These are phyloP conservation scores for Patellifolia procumbens DNA, from an alignment of 179 eudicot species.

Conservation along the genomic window DNA sequence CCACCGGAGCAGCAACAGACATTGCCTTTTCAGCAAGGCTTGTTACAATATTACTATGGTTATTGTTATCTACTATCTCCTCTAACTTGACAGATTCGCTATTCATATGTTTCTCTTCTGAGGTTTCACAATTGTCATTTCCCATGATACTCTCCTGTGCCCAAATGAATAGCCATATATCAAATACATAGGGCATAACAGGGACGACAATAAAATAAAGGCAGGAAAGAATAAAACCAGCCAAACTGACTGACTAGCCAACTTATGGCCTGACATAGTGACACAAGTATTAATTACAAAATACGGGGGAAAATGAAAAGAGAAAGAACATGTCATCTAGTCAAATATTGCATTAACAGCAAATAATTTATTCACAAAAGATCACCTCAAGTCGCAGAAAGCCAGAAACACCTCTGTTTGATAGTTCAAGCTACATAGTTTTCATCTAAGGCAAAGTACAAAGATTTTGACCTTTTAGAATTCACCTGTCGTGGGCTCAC, in stretches of 20 bases:
- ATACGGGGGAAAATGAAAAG: not conserved
- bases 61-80: conserved; percentile 42
- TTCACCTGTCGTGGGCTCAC: not conserved
- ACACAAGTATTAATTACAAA: not conserved
- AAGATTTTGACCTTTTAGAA: not conserved
- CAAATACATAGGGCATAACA: not conserved
- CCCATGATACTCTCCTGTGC: conserved; percentile 34
- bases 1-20: conserved; percentile 96
- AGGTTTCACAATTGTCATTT: conserved; percentile 29
- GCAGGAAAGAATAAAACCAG: not conserved
- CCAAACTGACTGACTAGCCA: conserved; percentile 8
- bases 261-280: not conserved
- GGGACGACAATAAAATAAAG: not conserved
- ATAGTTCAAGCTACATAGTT: not conserved
- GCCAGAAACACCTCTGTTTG: not conserved
- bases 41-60: conserved; percentile 57
- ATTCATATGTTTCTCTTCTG: conserved; percentile 31
- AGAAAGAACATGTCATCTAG: not conserved
- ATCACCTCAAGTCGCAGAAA: too few species aligned
- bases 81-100: conserved; percentile 38
- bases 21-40: conserved; percentile 96
- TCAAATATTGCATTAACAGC: not conserved
- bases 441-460: not conserved
- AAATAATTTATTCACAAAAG: not conserved
- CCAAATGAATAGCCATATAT: not conserved